phyloP scores from a whole-genome alignment of 2,329 filamentous ascomycete genomes.

The Massarina eburnea region DNA sequence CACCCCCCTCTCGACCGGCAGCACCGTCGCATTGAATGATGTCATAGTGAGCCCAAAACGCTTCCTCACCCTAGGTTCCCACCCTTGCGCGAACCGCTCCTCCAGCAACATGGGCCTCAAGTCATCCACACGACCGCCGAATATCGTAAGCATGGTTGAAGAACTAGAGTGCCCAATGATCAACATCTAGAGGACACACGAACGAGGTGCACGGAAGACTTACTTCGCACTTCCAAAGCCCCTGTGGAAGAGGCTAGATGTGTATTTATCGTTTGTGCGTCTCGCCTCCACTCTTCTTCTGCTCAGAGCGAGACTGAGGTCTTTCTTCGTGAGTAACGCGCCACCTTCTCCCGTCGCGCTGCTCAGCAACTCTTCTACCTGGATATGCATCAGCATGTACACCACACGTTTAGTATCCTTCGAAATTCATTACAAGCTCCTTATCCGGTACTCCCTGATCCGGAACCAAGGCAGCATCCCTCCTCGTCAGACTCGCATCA shows the following conservation, averaged over 20 bases:
- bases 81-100: conserved; percentile 45
- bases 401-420: no score
- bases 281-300: conserved; percentile 40
- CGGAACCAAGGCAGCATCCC: conserved; percentile 34
- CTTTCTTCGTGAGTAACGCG: conserved; percentile 37
- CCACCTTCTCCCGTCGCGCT: conserved; percentile 41
- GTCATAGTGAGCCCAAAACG: conserved; percentile 46
- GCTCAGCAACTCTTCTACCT: conserved; percentile 29
- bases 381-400: no score
- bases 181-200: conserved; percentile 5
- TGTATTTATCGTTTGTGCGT: conserved; percentile 40
- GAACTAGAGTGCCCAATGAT: conserved; percentile 27
- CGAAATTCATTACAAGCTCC: conserved; percentile 32
- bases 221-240: conserved; percentile 46
- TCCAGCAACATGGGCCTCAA: conserved; percentile 45
- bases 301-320: conserved; percentile 38
- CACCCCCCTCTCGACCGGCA: conserved; percentile 44
- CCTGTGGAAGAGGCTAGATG: conserved; percentile 41
- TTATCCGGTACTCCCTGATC: conserved; percentile 44
- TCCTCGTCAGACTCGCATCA: conserved; percentile 35
- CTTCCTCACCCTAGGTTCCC: conserved; percentile 43
- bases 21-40: conserved; percentile 45
- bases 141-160: conserved; percentile 47
- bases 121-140: conserved; percentile 42
- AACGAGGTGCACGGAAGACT: conserved; percentile 7